Percentiles rank a stretch among this genome's conserved stretches.
Evolutionary conservation across 495 filamentous ascomycete species (phyloP).

Genomic region (Pseudomonodictys pantanalensis): DNA sequence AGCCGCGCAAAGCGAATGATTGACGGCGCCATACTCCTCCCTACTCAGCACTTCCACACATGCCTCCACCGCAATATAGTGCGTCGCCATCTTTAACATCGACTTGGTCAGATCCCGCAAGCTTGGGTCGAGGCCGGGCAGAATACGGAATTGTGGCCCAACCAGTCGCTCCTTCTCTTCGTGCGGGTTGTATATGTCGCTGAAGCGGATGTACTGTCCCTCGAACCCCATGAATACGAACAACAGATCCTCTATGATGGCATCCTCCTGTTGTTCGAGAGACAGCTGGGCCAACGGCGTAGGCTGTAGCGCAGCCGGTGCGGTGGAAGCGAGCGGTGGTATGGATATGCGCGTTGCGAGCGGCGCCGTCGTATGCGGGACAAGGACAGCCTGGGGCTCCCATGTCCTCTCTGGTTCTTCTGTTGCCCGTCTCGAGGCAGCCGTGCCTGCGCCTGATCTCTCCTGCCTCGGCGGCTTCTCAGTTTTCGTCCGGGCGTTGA

Average conservation of each 20-base stretch:
- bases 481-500: slow-evolving; percentile 44
- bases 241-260: slow-evolving; percentile 82
- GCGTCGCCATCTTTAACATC: slow-evolving; percentile 93
- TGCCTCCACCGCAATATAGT: slow-evolving; percentile 84
- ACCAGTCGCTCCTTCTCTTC: slow-evolving; percentile 80
- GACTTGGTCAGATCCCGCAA: slow-evolving; percentile 80
- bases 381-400: slow-evolving; percentile 77
- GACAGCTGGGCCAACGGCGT: slow-evolving; percentile 67
- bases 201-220: slow-evolving; percentile 90
- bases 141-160: slow-evolving; percentile 75
- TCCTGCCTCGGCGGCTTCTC: slow-evolving; percentile 49
- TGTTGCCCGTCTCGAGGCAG: slow-evolving; percentile 7
- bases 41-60: slow-evolving; percentile 92
- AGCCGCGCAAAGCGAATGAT: slow-evolving; percentile 89
- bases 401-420: slow-evolving; percentile 51
- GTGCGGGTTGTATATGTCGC: slow-evolving; percentile 72
- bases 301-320: slow-evolving; percentile 71
- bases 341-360: slow-evolving; percentile 82
- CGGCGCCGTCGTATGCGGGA: slow-evolving; percentile 83
- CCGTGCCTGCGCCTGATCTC: slow-evolving; percentile 33
- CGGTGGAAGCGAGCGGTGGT: slow-evolving; percentile 69
- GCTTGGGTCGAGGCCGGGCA: slow-evolving; percentile 84
- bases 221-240: slow-evolving; percentile 99
- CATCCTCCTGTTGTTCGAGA: slow-evolving; percentile 76
- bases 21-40: slow-evolving; percentile 92